Evolutionary conservation across 129 eudicot genomes (phyloP).

Genomic region (Arctium lappa): DNA sequence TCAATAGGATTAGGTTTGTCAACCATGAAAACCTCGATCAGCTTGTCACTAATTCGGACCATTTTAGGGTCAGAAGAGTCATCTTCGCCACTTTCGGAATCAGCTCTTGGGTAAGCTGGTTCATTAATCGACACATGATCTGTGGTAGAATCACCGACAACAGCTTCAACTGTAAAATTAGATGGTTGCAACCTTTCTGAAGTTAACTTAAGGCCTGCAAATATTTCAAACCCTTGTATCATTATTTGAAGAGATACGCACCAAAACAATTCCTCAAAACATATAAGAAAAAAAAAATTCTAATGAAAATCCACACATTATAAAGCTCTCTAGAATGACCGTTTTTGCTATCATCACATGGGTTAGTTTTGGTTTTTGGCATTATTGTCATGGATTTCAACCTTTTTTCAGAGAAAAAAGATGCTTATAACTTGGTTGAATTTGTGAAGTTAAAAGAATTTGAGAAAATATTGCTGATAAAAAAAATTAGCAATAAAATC

Average conservation of each 20-base stretch:
- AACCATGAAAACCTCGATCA: constrained; percentile 83
- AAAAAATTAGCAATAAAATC: neutral
- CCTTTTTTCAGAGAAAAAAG: neutral
- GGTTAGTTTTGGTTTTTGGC: neutral
- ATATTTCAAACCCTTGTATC: neutral
- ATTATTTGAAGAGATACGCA: neutral
- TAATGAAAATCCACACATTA: no score
- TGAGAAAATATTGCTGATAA: neutral
- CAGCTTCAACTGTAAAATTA: constrained; percentile 27
- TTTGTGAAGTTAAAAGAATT: neutral
- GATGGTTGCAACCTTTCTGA: constrained; percentile 30
- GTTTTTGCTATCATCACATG: neutral
- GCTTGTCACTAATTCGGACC: constrained; percentile 71
- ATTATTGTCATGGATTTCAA: neutral
- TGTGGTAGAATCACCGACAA: constrained; percentile 30
- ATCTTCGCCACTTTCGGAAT: constrained; percentile 23
- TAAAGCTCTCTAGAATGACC: neutral
- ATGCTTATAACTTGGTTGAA: neutral
- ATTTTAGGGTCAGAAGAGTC: constrained; percentile 44
- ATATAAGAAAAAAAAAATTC: neutral
- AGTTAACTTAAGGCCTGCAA: constrained; percentile 40
- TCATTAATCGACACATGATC: constrained; percentile 2
- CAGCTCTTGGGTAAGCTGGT: constrained; percentile 22
- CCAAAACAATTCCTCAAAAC: neutral
- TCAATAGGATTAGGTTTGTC: constrained; percentile 86